Percentiles rank a stretch among this genome's conserved stretches.
Conservation (phyloP, 106 monocot species). For the Dioscorea zingiberensis region DNA sequence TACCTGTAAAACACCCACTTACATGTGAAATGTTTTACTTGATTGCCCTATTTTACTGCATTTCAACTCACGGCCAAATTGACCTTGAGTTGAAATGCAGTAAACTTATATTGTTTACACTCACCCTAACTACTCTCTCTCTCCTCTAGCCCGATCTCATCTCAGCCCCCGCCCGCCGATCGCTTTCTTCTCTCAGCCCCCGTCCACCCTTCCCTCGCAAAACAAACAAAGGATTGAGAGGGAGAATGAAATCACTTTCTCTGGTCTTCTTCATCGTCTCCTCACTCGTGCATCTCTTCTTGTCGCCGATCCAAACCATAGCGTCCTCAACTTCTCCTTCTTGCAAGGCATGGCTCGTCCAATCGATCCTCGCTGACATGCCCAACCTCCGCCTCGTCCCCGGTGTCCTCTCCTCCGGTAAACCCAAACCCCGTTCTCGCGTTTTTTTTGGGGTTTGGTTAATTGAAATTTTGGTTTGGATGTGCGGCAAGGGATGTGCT, state of each 20-base stretch:
- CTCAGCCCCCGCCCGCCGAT: too few relatives aligned
- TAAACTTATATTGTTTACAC: too few relatives aligned
- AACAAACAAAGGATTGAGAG: background rate
- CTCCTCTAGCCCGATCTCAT: too few relatives aligned
- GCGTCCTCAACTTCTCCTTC: constrained; percentile 16
- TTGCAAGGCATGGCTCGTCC: constrained; percentile 92
- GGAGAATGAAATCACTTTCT: background rate
- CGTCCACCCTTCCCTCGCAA: background rate
- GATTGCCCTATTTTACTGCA: too few relatives aligned
- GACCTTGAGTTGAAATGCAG: too few relatives aligned
- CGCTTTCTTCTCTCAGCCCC: too few relatives aligned
- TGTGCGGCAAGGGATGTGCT: constrained; percentile 54
- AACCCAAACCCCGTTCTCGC: background rate
- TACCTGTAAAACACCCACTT: too few relatives aligned
- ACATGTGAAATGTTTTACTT: too few relatives aligned
- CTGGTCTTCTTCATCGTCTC: background rate
- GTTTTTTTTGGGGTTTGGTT: background rate
- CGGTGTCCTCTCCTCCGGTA: constrained; percentile 83
- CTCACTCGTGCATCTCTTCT: background rate
- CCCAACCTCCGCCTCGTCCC: constrained; percentile 63
- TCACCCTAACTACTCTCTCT: too few relatives aligned
- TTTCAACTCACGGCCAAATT: too few relatives aligned
- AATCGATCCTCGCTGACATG: constrained; percentile 95
- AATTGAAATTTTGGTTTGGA: background rate
- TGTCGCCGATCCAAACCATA: background rate